Evolutionary conservation across 1,139 yeast genomes (phyloP).

Genomic region (Suhomyces panamericanus): DNA sequence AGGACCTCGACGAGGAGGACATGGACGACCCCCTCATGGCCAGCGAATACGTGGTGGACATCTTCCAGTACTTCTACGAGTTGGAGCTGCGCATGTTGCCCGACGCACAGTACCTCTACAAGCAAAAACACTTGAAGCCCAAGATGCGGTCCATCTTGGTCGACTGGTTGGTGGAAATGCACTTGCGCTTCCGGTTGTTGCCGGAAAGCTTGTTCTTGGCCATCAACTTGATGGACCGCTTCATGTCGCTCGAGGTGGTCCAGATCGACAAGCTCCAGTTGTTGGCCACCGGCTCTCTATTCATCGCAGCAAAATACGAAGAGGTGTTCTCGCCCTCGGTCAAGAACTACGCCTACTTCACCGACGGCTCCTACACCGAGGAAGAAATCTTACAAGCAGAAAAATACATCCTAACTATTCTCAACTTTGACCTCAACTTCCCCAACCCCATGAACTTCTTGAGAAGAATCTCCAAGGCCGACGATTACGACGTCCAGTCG

Average conservation of each 20-base stretch:
- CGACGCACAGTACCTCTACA: slow-evolving; percentile 67
- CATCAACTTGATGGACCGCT: slow-evolving; percentile 87
- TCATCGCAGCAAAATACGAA: slow-evolving; percentile 93
- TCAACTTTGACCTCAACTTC: slow-evolving; percentile 78
- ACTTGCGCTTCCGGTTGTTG: slow-evolving; percentile 76
- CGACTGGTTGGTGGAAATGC: slow-evolving; percentile 95
- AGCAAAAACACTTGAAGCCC: slow-evolving; percentile 78
- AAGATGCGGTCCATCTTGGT: slow-evolving; percentile 86
- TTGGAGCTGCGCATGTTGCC: slow-evolving; percentile 79
- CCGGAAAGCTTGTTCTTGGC: slow-evolving; percentile 92
- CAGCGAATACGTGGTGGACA: slow-evolving; percentile 86
- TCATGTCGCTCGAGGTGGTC: slow-evolving; percentile 76
- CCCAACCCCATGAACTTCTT: slow-evolving; percentile 95
- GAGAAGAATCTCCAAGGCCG: slow-evolving; percentile 92
- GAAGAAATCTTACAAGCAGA: slow-evolving; percentile 89
- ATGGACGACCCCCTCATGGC: slow-evolving; percentile 93
- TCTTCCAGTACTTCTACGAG: slow-evolving; percentile 75
- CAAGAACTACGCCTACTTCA: slow-evolving; percentile 82
- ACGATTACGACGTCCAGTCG: slow-evolving; percentile 88
- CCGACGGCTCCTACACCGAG: slow-evolving; percentile 81
- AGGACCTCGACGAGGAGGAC: slow-evolving; percentile 90
- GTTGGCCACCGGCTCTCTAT: slow-evolving; percentile 85
- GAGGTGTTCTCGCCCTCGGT: slow-evolving; percentile 92
- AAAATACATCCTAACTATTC: slow-evolving; percentile 71
- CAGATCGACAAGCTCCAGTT: slow-evolving; percentile 84